Evolutionary conservation across 2,329 filamentous ascomycete genomes (phyloP).

Genomic region (Seiridium unicorne): DNA sequence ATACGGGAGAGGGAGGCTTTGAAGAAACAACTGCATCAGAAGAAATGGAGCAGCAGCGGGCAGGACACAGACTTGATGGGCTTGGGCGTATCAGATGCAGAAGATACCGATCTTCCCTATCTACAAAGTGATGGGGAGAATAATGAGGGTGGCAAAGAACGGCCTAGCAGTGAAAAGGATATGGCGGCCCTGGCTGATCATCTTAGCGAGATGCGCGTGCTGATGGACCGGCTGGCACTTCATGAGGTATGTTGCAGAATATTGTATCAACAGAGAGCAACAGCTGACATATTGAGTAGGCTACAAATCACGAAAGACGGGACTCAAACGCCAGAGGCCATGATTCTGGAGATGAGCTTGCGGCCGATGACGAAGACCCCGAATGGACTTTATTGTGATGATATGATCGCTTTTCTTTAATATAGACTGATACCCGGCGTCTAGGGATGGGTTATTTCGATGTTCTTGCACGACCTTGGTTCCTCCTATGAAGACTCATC

Average conservation of each 20-base stretch:
- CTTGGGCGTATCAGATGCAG: not conserved
- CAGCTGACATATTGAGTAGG: not conserved
- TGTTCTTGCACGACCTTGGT: too few relatives aligned
- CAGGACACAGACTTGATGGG: not conserved
- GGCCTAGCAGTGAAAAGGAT: not conserved
- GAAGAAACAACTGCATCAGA: conserved; percentile 9
- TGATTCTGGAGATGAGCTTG: not conserved
- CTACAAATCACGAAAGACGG: conserved; percentile 6
- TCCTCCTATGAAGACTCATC: not conserved
- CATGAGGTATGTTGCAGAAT: conserved; percentile 6
- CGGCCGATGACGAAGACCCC: conserved; percentile 1
- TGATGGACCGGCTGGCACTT: conserved; percentile 14
- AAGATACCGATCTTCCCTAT: not conserved
- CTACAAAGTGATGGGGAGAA: not conserved
- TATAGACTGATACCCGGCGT: not conserved
- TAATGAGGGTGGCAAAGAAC: conserved; percentile 2
- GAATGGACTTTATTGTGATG: conserved; percentile 7
- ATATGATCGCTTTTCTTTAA: not conserved
- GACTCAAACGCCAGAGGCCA: not conserved
- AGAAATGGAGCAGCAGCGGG: not conserved
- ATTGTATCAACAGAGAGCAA: not conserved
- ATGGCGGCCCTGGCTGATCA: conserved; percentile 11
- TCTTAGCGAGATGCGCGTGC: conserved; percentile 13
- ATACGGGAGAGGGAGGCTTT: conserved; percentile 14
- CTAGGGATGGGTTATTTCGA: conserved; percentile 3